Percentiles rank a stretch among this genome's conserved stretches.
phyloP scores from a whole-genome alignment of 2,329 filamentous ascomycete species.

The Botrytis byssoidea region DNA sequence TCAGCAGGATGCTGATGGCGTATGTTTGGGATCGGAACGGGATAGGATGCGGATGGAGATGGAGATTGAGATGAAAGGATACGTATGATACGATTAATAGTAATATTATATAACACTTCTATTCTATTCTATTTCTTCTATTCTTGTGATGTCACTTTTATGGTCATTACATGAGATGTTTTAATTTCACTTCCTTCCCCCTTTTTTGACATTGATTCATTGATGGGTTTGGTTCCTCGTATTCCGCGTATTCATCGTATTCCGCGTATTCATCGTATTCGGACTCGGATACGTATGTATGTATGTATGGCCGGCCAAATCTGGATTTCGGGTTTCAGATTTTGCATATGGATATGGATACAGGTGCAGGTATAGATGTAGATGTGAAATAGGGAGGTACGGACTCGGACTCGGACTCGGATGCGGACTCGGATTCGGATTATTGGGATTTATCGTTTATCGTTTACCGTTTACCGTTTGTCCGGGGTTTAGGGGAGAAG shows the following conservation, averaged over 20 bases:
- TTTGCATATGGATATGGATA: too few species aligned
- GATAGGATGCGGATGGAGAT: neutral
- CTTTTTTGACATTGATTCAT: neutral
- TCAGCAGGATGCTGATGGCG: neutral
- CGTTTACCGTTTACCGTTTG: too few species aligned
- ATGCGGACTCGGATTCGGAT: too few species aligned
- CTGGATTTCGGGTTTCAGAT: too few species aligned
- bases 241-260: neutral
- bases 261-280: neutral
- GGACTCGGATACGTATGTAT: neutral
- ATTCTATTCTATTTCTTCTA: neutral
- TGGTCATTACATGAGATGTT: neutral
- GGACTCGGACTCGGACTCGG: too few species aligned
- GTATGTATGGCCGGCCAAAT: too few species aligned
- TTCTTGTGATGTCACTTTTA: neutral
- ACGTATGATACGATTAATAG: conserved; percentile 5
- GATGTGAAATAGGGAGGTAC: too few species aligned
- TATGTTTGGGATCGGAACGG: neutral
- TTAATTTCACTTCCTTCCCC: neutral
- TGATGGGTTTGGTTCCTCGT: neutral
- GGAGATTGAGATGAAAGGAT: neutral
- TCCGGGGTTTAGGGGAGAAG: too few species aligned
- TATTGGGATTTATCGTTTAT: too few species aligned
- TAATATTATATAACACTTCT: neutral
- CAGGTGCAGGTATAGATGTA: too few species aligned